Percentiles rank a stretch among this genome's conserved stretches.
These are phyloP conservation scores for Colletotrichum sp. DNA, from an alignment of 2,329 filamentous ascomycete genomes.

Conservation along the genomic window DNA sequence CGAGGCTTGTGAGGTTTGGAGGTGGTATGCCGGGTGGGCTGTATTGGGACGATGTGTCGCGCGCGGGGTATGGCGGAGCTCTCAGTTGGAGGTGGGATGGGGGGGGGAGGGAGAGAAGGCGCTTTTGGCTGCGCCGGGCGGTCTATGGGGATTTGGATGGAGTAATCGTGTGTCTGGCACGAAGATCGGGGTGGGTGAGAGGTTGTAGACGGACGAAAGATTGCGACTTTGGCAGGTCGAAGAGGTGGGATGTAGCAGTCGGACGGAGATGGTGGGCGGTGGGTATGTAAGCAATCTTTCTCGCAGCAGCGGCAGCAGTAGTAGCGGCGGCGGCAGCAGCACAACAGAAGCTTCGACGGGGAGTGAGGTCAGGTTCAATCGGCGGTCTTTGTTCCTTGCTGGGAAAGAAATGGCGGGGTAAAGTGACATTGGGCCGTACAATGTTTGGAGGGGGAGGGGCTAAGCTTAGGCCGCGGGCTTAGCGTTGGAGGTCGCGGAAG, in stretches of 20 bases:
- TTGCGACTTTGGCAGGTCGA: not conserved
- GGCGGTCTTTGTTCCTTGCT: not conserved
- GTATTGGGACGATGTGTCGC: not conserved
- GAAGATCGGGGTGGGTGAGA: not conserved
- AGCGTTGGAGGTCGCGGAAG: not conserved
- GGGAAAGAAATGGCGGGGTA: not conserved
- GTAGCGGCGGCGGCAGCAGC: not conserved
- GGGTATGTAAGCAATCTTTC: not conserved
- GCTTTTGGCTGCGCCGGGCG: not conserved
- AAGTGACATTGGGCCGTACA: not conserved
- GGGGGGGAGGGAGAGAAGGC: not conserved
- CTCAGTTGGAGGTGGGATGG: not conserved
- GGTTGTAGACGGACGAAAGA: not conserved
- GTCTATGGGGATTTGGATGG: not conserved
- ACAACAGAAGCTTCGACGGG: not conserved
- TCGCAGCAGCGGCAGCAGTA: not conserved
- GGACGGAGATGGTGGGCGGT: not conserved
- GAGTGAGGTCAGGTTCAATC: not conserved
- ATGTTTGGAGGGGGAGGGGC: slow-evolving; percentile 3
- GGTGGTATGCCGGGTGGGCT: not conserved
- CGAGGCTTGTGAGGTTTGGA: not conserved
- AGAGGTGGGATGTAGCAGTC: not conserved
- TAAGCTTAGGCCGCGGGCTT: not conserved
- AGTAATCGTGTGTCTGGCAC: not conserved
- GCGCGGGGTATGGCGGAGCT: not conserved